Base-by-base conservation (phyloP, 2,329 filamentous ascomycete species). In the Harringtonia aguacate region DNA sequence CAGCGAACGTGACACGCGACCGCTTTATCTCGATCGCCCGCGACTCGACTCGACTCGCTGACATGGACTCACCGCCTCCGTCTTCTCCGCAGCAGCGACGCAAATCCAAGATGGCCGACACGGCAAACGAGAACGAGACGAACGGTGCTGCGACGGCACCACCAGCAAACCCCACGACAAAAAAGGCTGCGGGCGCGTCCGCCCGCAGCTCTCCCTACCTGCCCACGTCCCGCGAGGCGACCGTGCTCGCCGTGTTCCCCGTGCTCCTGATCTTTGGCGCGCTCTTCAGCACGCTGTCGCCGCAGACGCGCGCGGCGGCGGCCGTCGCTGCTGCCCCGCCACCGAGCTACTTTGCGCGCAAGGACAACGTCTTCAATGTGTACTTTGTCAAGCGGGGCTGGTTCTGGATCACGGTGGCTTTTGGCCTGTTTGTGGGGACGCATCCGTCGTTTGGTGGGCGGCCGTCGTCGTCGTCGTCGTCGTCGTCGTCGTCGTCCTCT, bases 371-470 rank as follows among this genome's bases (percentile, higher is more conserved):
- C 42, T 84, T 97, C 74, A 98, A 98, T 60, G 63, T 84, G 38
- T 75, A 88, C 55, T 98, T 97, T 58, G 92, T 98, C 56, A 98
- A 98, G 70, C 72, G 85, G 43, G 90, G 90, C 48, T 98, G 92
- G 92, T 75, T 81, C 40, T 98, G 92, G 92, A 80, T 86, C 27
- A 88, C 85, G 0, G 59, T 77, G 10, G 81, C 86, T 1, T 89
- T 95, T 56, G 63, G 75, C 29, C 61, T 76, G 15, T 86, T 95
- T 48, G 61, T 85, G 8, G 61, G 80, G 35, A 80, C 79, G 21
- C 84, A 94, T 57, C 78, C 83, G 56, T 52, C 67, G 57, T 49
- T 73, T 60, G 30, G 54, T 58, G 6, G 35, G 13, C 18, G 21
- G 27, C 58, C 54, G 36, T 44, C 14, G 44, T 47, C 36, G n/a